A percentile compares a stretch with the other conserved stretches of the same genome.
These are phyloP conservation scores for Daldinia sp. DNA, from an alignment of 2,329 filamentous ascomycete species.

Conservation along the genomic window DNA sequence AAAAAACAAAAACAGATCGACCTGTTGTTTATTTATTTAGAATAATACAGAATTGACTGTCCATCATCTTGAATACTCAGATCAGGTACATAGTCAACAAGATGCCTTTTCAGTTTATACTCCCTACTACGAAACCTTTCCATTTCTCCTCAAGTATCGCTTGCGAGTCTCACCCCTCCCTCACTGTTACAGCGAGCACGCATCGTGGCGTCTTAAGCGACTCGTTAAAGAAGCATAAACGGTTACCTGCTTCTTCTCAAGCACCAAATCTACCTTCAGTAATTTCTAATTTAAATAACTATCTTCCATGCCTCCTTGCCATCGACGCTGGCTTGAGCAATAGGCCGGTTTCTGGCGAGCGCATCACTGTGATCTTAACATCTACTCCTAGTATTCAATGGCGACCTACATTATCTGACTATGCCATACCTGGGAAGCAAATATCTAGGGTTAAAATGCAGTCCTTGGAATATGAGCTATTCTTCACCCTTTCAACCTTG, in stretches of 20 bases:
- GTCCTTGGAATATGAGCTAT: conserved; percentile 85
- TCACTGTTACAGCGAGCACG: conserved; percentile 85
- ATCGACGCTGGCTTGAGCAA: conserved; percentile 78
- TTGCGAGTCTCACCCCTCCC: conserved; percentile 87
- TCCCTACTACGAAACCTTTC: conserved; percentile 91
- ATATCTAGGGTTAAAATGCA: conserved; percentile 74
- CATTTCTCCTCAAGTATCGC: conserved; percentile 82
- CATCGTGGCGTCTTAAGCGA: conserved; percentile 86
- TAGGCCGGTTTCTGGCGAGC: conserved; percentile 65
- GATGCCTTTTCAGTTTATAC: conserved; percentile 91
- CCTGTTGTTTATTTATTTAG: neutral
- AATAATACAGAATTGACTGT: neutral
- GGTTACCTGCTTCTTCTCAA: conserved; percentile 79
- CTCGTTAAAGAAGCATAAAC: conserved; percentile 88
- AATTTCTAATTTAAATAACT: conserved; percentile 76
- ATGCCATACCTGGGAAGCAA: conserved; percentile 73
- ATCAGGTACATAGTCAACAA: conserved; percentile 12
- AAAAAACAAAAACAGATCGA: too few species aligned
- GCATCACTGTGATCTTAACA: conserved; percentile 75
- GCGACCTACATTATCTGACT: conserved; percentile 81
- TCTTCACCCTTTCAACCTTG: conserved; percentile 81
- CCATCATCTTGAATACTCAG: neutral
- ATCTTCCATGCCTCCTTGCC: conserved; percentile 85
- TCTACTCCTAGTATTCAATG: conserved; percentile 77
- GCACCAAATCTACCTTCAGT: conserved; percentile 77